Evolutionary conservation across 2,329 filamentous ascomycete species (phyloP), one percentile per base, ranked within the genome.

Genomic region (Fusarium aywerte): DNA sequence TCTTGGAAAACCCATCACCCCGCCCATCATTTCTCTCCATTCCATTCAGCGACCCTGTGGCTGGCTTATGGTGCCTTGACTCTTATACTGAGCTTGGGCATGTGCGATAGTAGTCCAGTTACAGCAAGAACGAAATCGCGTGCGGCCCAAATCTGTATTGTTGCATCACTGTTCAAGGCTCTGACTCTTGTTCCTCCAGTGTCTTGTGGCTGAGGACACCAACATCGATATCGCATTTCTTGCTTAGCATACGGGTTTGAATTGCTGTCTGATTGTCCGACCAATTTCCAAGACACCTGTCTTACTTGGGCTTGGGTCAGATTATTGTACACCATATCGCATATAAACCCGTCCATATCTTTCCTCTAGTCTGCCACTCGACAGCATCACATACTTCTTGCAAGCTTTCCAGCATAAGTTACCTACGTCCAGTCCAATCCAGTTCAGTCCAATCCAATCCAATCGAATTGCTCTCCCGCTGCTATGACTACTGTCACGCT

Each of bases 401-500:
- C 40, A 50, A 55, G 20, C 27, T 53, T 52, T 60, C 38, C 56
- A 61, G 27, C 53, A 58, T 53, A 53, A 42, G 40, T 43, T 44
- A 10, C 27, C 8, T 43, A 43, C 40, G 40, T 29, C 40, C 40
- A 43, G 23, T 49, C 33, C 18, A 23, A 20, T 21, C 11, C 27
- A 27, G 11, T 27, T 10, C 27, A 27, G 27, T 27, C 27, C 27
- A 27, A 7, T 29, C 23, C 40, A 43, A 25, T 27, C 21, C 23
- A 13, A 36, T 35, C n/a, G 29, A 49, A 49, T 49, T 49, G 45
- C n/a, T 23, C 52, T 15, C 38, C 32, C 65, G 64, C 65, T 64
- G 58, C 62, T 52, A 87, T 88, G 85, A 82, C 85, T 59, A 86
- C 85, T 53, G 81, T 88, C 74, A 83, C 85, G 47, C 76, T 88